Evolutionary conservation across 2,329 filamentous ascomycete species (phyloP), one percentile per base, ranked within the genome.

Genomic region (Hypocreales sp.): DNA sequence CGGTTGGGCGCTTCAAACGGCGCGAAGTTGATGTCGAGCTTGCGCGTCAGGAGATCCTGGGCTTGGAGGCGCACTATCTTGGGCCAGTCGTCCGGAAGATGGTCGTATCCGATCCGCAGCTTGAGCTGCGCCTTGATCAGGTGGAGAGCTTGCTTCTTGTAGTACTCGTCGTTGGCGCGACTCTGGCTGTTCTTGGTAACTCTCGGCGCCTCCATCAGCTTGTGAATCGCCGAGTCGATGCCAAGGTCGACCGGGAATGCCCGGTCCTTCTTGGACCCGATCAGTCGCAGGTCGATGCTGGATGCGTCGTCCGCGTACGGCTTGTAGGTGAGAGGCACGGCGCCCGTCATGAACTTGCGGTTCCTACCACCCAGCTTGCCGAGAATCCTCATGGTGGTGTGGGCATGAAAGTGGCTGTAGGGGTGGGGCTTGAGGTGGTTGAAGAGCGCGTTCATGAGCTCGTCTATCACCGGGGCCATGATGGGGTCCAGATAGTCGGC

Each of bases 391-490:
- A 98, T 92, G 0, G 90, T 95, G 0, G 90, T 95, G 47, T 99
- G 90, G 1, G 92, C 82, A 46, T 95, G 87, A 51, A 94, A 93
- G 50, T 98, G 92, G 42, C 80, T 93, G 51, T 98, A 93, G 0
- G 90, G 90, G 35, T 86, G 78, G 7, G 90, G 92, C 41, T 79
- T 80, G 22, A 99, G 65, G 49, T 98, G 92, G 36, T 94, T 86
- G 65, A 92, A 98, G 1, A 99, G 64, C 2, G 87, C 87, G 25
- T 84, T 90, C 90, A 98, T 98, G 24, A 99, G 63, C 46, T 99
- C 90, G 42, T 98, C 87, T 51, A 99, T 95, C 15, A 95, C 92
- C 0, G 90, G 92, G 3, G 87, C 83, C 87, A 98, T 98, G 42
- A 99, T 95, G 0, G 90, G 92, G 41, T 99, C 90, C 10, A 99